Base-by-base conservation (phyloP, 176 grass and related monocot species). In the Leersia perrieri region DNA sequence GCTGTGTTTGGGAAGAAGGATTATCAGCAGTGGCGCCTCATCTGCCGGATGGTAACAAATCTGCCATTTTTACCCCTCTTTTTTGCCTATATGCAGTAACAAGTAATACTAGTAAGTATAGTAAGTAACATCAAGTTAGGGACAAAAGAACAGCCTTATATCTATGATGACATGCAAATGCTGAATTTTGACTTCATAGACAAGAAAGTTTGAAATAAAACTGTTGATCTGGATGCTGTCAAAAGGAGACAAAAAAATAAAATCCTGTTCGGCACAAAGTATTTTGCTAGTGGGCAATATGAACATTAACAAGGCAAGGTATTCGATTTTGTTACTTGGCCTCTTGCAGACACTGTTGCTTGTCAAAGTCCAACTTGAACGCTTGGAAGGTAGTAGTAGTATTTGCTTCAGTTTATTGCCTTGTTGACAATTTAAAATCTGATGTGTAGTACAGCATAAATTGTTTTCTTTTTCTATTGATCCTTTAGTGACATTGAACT, bases 1-100 rank as follows among this genome's bases (percentile, higher is more conserved):
- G 95, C 90, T 4, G 41, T 98, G 31, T 98, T 98, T n/a, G 95
- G 90, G 70, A 98, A 98, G 74, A 98, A 98, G 73, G 95, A 98
- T 71, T 98, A 98, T 63, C 95, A 98, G 70, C 92, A 98, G 40
- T 98, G 95, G 95, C 86, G 92, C 16, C 16, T 98, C 58, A 89
- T 95, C 58, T 91, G 81, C 72, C 78, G 88, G 13, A 94, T 98
- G 92, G 95, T 98, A 91, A 85, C 64, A 22, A 29, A 2, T 53
- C 60, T 71, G 36, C 9, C 31, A 69, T 63, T 53, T 61, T 55
- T n/a, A n/a, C 41, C 7, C 14, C 49, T 51, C 7, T 53, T n/a
- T 13, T 28, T 57, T 44, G 13, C 41, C 15, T 15, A 4, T 77
- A 41, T 51, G 5, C 8, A 14, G 12, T 49, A 51, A 15, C n/a